Base-by-base conservation (phyloP, 23 red algal species). In the Gracilariopsis chorda region DNA sequence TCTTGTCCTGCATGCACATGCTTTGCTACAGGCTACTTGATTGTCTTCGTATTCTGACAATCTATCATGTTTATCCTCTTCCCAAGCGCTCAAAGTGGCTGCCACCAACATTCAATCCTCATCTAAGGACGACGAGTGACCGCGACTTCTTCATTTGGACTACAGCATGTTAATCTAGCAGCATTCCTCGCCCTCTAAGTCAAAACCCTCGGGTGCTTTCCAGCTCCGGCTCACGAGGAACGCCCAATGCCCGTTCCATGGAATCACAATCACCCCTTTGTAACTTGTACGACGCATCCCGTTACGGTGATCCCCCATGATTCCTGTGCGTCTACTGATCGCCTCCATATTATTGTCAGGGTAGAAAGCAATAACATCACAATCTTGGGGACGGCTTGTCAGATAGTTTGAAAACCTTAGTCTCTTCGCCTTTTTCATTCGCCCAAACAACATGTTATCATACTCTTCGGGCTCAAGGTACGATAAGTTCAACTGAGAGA, bases 161-260 rank as follows among this genome's bases (percentile, higher is more conserved):
- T 20, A 68, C 35, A 41, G 62, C 34, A 29, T 39, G 62, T 51
- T 30, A 32, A 85, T 42, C 41, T 56, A 88, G 33, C 86, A 90
- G 37, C 86, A 90, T 43, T 46, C 30, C 19, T 19, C 14, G 32
- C 56, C 41, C 34, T 53, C 48, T 17, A 89, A 49, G 13, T 75
- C 30, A 30, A 48, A 53, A 11, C 85, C 85, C 27, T 78, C 37
- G 19, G 86, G 86, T 13, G 86, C 71, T 53, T 84, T 45, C 90
- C 90, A 93, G 20, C 69, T 65, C 7, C 48, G 48, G 20, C 61
- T 49, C 14, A 93, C 90, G 37, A 93, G 40, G 49, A 93, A 93
- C 20, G 90, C 90, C 90, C 90, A 93, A 47, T 85, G 64, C 35
- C 90, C 90, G 14, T 52, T 64, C 90, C 90, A 93, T 37, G 90